Percentiles rank a stretch among this genome's conserved stretches.
phyloP scores from a whole-genome alignment of 2,329 filamentous ascomycete genomes.

The Diaporthe capsici region DNA sequence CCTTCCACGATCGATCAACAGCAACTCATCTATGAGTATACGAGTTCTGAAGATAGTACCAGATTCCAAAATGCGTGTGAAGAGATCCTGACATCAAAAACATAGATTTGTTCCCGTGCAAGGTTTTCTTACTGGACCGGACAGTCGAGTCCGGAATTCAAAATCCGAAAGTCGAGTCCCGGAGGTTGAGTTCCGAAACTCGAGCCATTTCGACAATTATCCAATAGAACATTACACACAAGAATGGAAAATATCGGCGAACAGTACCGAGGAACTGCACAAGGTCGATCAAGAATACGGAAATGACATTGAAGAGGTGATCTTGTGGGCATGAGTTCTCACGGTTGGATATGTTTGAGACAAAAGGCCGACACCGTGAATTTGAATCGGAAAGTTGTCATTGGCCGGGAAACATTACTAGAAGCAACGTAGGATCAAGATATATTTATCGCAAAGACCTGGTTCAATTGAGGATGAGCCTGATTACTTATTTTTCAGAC shows the following conservation, averaged over 20 bases:
- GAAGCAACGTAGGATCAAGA: background rate
- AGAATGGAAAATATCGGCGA: background rate
- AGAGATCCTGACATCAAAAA: too few relatives aligned
- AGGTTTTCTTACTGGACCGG: background rate
- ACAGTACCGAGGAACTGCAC: background rate
- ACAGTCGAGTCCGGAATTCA: background rate
- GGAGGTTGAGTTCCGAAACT: background rate
- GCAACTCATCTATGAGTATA: background rate
- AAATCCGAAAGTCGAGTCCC: background rate
- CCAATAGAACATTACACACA: background rate
- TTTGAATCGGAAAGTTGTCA: background rate
- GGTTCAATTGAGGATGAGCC: background rate
- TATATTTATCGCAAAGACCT: background rate
- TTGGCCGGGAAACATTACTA: background rate
- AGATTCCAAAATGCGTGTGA: too few relatives aligned
- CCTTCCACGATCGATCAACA: background rate
- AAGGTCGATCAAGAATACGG: background rate
- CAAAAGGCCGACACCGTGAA: background rate
- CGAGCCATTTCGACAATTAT: background rate
- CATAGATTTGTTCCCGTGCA: background rate
- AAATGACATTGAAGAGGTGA: background rate
- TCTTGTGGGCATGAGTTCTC: background rate
- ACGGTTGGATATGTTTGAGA: background rate
- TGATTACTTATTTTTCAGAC: background rate
- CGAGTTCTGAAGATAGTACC: background rate